Evolutionary conservation across 805 yeast species (phyloP).

Genomic region (Starmerella riodocensis): DNA sequence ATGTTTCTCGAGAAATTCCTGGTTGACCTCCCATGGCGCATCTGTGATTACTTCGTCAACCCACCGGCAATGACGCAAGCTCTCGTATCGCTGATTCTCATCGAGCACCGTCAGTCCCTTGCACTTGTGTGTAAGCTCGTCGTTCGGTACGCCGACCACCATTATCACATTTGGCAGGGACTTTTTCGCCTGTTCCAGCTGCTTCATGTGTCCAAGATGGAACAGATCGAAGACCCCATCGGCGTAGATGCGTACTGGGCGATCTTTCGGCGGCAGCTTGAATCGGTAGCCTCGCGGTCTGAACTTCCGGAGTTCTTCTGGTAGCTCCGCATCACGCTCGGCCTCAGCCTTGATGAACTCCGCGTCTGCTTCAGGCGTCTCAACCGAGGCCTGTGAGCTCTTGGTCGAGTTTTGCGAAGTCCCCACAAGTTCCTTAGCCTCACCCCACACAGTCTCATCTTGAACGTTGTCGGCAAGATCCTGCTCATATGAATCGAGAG

Average conservation of each 20-base stretch:
- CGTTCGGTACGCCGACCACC: slow-evolving; percentile 87
- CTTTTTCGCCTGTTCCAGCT: slow-evolving; percentile 91
- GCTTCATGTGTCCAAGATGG: slow-evolving; percentile 96
- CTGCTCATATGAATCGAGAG: slow-evolving; percentile 21
- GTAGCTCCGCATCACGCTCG: slow-evolving; percentile 49
- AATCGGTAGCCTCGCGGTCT: slow-evolving; percentile 69
- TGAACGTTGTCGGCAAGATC: slow-evolving; percentile 19
- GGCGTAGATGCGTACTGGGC: slow-evolving; percentile 89
- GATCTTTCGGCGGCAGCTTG: slow-evolving; percentile 69
- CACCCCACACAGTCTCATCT: slow-evolving; percentile 19
- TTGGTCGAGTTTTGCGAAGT: neutral
- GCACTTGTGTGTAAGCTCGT: slow-evolving; percentile 75
- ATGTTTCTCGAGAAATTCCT: slow-evolving; percentile 65
- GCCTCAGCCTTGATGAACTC: slow-evolving; percentile 37
- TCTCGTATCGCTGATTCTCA: slow-evolving; percentile 78
- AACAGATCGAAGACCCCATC: slow-evolving; percentile 96
- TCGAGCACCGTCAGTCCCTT: slow-evolving; percentile 88
- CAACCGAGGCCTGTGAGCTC: neutral
- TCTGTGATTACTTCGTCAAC: slow-evolving; percentile 90
- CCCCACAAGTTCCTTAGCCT: neutral
- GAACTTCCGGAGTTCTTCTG: slow-evolving; percentile 57
- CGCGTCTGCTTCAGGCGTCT: slow-evolving; percentile 24
- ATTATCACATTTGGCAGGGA: slow-evolving; percentile 71
- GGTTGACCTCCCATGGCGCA: slow-evolving; percentile 92
- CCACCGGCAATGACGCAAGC: slow-evolving; percentile 90